These are phyloP conservation scores for Candida vaughaniae DNA, from an alignment of 805 yeast species.

Conservation along the genomic window DNA sequence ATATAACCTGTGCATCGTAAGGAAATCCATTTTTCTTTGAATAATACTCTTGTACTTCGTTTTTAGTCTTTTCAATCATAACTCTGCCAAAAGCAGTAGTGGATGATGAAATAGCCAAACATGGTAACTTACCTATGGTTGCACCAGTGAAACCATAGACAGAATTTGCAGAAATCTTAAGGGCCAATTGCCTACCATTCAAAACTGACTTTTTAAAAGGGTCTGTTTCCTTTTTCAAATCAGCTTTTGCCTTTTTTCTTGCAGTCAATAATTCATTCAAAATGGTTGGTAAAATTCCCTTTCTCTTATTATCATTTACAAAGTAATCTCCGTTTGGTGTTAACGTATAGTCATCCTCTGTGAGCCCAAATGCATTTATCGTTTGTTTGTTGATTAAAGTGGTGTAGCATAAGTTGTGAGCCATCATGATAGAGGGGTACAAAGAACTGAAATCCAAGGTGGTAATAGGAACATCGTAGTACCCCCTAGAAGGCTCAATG, in stretches of 20 bases:
- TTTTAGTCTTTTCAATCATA: conserved; percentile 92
- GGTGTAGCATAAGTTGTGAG: conserved; percentile 95
- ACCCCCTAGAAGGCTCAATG: conserved; percentile 94
- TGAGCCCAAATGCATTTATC: conserved; percentile 60
- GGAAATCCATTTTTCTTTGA: conserved; percentile 77
- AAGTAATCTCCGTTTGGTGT: conserved; percentile 94
- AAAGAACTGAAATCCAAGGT: conserved; percentile 96
- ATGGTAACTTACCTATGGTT: conserved; percentile 94
- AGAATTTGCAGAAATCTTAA: conserved; percentile 95
- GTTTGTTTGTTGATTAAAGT: conserved; percentile 73
- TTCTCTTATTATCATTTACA: conserved; percentile 64
- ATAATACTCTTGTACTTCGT: conserved; percentile 78
- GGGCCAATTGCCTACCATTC: conserved; percentile 95
- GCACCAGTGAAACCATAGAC: conserved; percentile 99
- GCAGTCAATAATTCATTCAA: conserved; percentile 85
- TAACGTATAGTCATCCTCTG: conserved; percentile 72
- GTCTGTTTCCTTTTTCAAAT: conserved; percentile 87
- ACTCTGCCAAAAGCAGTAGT: conserved; percentile 94
- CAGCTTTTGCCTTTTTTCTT: conserved; percentile 89
- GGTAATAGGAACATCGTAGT: conserved; percentile 95
- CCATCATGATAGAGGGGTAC: conserved; percentile 99
- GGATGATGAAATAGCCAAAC: conserved; percentile 93
- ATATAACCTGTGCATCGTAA: conserved; percentile 87
- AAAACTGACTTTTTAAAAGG: conserved; percentile 91
- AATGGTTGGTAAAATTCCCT: conserved; percentile 91